Percentiles rank a stretch among this genome's conserved stretches.
These are phyloP conservation scores for Multifurca ochricompacta DNA, from an alignment of 768 basidiomycete genomes.

Conservation along the genomic window DNA sequence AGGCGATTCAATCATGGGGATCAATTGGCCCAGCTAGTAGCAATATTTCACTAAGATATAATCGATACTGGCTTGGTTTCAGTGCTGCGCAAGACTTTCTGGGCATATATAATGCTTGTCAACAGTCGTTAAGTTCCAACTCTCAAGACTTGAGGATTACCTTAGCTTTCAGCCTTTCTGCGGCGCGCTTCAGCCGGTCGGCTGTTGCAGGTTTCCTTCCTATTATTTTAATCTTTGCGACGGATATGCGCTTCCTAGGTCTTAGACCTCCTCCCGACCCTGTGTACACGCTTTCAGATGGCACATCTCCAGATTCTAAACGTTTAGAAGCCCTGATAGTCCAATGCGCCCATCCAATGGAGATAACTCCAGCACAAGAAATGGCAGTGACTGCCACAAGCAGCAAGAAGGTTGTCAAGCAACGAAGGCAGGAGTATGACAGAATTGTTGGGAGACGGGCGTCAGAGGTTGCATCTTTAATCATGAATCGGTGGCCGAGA, in stretches of 20 bases:
- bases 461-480: neutral
- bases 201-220: neutral
- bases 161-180: constrained; percentile 2
- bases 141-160: neutral
- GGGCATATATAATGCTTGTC: constrained; percentile 2
- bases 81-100: constrained; percentile 2
- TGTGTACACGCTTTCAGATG: neutral
- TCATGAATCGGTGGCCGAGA: neutral
- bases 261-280: neutral
- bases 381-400: neutral
- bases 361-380: neutral
- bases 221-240: neutral
- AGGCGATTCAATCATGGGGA: neutral
- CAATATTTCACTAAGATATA: neutral
- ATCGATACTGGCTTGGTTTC: constrained; percentile 7
- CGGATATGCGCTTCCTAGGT: neutral
- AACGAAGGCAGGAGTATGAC: neutral
- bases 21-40: neutral
- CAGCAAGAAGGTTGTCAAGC: no score
- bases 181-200: neutral
- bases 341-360: neutral
- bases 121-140: neutral
- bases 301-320: neutral
- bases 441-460: neutral
- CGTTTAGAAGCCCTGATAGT: no score